phyloP scores from a whole-genome alignment of 495 filamentous ascomycete species.

The Parmelia sp. region DNA sequence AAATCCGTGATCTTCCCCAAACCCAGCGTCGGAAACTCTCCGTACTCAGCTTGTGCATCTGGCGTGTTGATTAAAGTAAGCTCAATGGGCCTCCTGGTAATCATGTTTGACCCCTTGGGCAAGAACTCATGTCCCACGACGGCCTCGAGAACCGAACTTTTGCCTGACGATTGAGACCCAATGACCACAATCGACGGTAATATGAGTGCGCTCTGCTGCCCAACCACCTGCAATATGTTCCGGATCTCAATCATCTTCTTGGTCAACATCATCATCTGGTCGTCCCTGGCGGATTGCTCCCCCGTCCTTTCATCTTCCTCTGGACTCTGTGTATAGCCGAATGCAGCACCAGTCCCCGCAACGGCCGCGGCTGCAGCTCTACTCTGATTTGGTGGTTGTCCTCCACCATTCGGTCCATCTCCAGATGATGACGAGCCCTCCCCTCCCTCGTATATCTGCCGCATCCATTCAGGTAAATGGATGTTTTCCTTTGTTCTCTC shows the following conservation, averaged over 20 bases:
- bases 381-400: conserved; percentile 57
- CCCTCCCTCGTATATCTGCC: conserved; percentile 57
- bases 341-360: conserved; percentile 64
- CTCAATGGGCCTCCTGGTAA: conserved; percentile 92
- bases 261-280: conserved; percentile 99
- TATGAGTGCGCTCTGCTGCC: conserved; percentile 79
- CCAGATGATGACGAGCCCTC: conserved; percentile 33
- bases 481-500: conserved; percentile 71
- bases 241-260: conserved; percentile 99
- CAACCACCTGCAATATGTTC: conserved; percentile 80
- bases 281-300: conserved; percentile 68
- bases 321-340: conserved; percentile 65
- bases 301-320: conserved; percentile 63
- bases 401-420: conserved; percentile 37
- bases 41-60: conserved; percentile 82
- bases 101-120: conserved; percentile 97
- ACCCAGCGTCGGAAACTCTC: conserved; percentile 90
- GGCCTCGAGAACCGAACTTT: conserved; percentile 94
- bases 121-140: conserved; percentile 98
- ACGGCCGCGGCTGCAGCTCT: conserved; percentile 48
- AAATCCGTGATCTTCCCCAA: conserved; percentile 92
- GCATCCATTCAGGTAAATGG: conserved; percentile 80
- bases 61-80: conserved; percentile 95
- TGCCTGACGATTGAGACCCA: conserved; percentile 95
- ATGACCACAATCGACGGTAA: conserved; percentile 97